These are phyloP conservation scores for Zygosaccharomyces lentus DNA, from an alignment of 805 yeast species.

Conservation along the genomic window DNA sequence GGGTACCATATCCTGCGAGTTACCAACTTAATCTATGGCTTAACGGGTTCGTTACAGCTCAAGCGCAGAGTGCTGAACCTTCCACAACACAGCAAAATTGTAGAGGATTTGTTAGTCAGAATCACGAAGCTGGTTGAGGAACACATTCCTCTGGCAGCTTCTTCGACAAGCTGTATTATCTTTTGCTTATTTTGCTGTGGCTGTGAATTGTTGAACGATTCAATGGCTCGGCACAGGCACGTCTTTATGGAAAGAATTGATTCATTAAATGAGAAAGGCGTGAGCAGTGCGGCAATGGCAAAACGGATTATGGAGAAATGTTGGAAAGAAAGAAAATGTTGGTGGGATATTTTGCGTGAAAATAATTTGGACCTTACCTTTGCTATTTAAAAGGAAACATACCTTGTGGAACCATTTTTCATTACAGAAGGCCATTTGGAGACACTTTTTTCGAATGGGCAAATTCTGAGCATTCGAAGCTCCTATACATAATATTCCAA, in stretches of 20 bases:
- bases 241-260: slow-evolving; percentile 15
- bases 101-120: slow-evolving; percentile 34
- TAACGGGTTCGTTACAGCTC: slow-evolving; percentile 52
- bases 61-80: slow-evolving; percentile 52
- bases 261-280: slow-evolving; percentile 14
- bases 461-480: too few species aligned
- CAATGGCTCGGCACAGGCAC: slow-evolving; percentile 12
- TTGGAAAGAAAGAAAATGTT: slow-evolving; percentile 19
- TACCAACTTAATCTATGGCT: slow-evolving; percentile 50
- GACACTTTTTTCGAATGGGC: too few species aligned
- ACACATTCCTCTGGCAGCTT: slow-evolving; percentile 26
- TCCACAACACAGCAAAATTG: slow-evolving; percentile 43
- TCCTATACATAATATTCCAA: too few species aligned
- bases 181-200: slow-evolving; percentile 25
- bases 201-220: slow-evolving; percentile 19
- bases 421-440: too few species aligned
- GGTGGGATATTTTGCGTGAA: slow-evolving; percentile 25
- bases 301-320: slow-evolving; percentile 22
- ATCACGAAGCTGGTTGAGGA: slow-evolving; percentile 15
- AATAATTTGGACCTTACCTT: slow-evolving; percentile 20
- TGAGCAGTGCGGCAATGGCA: slow-evolving; percentile 22
- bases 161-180: slow-evolving; percentile 18
- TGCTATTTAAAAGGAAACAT: slow-evolving; percentile 19
- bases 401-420: background rate
- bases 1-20: slow-evolving; percentile 37